phyloP scores from a whole-genome alignment of 768 basidiomycete species.

The Tulasnella sp. region DNA sequence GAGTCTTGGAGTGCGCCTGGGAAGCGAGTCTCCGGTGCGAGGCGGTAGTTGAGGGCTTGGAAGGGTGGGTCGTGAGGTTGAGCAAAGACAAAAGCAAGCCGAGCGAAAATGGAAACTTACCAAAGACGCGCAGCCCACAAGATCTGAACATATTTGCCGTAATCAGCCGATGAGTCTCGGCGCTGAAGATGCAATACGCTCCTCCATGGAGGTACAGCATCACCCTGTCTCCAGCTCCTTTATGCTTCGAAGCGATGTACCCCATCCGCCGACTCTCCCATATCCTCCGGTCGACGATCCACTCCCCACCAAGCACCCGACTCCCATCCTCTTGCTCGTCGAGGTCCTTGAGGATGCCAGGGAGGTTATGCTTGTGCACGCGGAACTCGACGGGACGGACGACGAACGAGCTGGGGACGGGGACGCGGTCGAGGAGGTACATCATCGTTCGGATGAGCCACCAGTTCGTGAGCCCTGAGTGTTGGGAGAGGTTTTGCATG shows the following conservation, averaged over 20 bases:
- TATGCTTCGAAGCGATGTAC: constrained; percentile 23
- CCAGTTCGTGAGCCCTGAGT: constrained; percentile 65
- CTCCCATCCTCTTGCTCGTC: constrained; percentile 62
- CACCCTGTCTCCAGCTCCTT: constrained; percentile 44
- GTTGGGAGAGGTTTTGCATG: constrained; percentile 71
- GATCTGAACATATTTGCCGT: constrained; percentile 86
- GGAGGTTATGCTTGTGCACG: constrained; percentile 57
- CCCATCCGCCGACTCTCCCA: constrained; percentile 84
- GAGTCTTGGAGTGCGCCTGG: constrained; percentile 83
- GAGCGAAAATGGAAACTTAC: constrained; percentile 28
- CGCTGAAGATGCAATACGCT: constrained; percentile 86
- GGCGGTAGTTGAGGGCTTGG: constrained; percentile 83
- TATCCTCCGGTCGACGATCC: constrained; percentile 87
- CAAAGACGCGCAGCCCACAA: constrained; percentile 80
- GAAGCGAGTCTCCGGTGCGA: constrained; percentile 91
- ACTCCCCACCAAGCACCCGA: constrained; percentile 84
- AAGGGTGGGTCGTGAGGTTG: background rate
- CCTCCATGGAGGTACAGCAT: constrained; percentile 94
- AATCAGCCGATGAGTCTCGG: constrained; percentile 79
- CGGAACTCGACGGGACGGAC: constrained; percentile 90
- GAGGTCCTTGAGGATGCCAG: constrained; percentile 65
- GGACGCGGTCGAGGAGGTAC: constrained; percentile 68
- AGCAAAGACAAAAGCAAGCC: background rate
- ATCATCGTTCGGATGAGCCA: constrained; percentile 41
- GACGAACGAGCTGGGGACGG: constrained; percentile 82